These are phyloP conservation scores for Solanum chiquidenum DNA, from an alignment of 257 asterid species.

Conservation along the genomic window DNA sequence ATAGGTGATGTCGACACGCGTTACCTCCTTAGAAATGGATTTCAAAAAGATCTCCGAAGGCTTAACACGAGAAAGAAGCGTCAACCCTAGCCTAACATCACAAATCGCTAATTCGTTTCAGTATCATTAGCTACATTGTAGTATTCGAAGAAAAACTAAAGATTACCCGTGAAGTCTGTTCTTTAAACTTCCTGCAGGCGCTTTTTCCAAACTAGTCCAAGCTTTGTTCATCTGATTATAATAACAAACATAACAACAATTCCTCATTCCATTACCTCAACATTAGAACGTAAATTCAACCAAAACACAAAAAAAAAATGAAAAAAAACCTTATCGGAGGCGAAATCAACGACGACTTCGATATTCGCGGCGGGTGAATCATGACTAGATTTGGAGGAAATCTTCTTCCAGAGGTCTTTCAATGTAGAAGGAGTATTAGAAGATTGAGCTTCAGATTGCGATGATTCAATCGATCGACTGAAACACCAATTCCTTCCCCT, in stretches of 20 bases:
- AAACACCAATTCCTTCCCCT: constrained; percentile 93
- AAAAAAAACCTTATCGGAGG: constrained; percentile 46
- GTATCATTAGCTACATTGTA: not conserved
- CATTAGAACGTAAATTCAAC: not conserved
- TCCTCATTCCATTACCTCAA: not conserved
- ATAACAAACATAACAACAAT: not conserved
- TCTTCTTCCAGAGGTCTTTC: constrained; percentile 44
- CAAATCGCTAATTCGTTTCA: not conserved
- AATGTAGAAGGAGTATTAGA: constrained; percentile 61
- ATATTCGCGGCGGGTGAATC: constrained; percentile 26
- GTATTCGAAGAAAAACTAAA: not conserved
- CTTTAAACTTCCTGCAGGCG: constrained; percentile 73
- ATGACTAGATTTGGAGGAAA: constrained; percentile 18
- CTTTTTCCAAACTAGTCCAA: constrained; percentile 78
- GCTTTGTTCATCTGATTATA: constrained; percentile 65
- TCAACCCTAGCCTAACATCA: constrained; percentile 63
- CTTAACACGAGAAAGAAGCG: constrained; percentile 75
- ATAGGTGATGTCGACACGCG: constrained; percentile 50
- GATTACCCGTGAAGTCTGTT: constrained; percentile 74
- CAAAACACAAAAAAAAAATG: not conserved
- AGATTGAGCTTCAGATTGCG: constrained; percentile 29
- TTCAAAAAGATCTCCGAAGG: constrained; percentile 89
- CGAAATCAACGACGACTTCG: constrained; percentile 70
- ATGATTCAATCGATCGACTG: constrained; percentile 62
- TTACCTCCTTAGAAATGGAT: constrained; percentile 75